Conservation (phyloP, 2,329 filamentous ascomycete species). For the Zarea fungicola region DNA sequence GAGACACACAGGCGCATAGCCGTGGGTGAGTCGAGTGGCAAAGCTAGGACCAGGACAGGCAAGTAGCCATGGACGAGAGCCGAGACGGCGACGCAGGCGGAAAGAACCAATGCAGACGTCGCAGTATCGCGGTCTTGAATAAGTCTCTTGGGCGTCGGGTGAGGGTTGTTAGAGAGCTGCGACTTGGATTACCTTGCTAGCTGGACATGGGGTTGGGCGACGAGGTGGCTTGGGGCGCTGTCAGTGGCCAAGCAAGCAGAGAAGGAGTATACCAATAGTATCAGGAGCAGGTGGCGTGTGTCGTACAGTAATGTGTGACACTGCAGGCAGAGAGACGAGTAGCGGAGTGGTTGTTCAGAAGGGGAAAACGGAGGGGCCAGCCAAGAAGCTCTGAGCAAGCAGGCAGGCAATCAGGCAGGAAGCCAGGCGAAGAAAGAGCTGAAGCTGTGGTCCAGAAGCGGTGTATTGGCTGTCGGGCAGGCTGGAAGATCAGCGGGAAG, state of each 20-base stretch:
- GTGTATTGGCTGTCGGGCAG: constrained; percentile 6
- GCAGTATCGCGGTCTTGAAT: constrained; percentile 7
- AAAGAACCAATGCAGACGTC: constrained; percentile 7
- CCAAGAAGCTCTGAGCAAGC: constrained; percentile 7
- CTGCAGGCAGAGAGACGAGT: constrained; percentile 4
- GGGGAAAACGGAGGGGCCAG: not conserved
- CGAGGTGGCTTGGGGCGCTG: constrained; percentile 11
- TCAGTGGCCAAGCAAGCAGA: constrained; percentile 5
- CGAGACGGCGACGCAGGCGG: constrained; percentile 6
- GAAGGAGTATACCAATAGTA: not conserved
- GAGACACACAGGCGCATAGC: constrained; percentile 14
- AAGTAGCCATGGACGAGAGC: constrained; percentile 12
- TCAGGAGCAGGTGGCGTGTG: not conserved
- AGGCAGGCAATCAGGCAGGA: not conserved
- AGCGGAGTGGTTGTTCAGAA: not conserved
- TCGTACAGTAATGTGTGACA: constrained; percentile 10
- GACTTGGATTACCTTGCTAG: constrained; percentile 3
- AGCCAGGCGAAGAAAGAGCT: not conserved
- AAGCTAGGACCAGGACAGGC: constrained; percentile 12
- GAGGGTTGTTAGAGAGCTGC: not conserved
- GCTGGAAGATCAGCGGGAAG: constrained; percentile 2
- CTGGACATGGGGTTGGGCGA: constrained; percentile 10
- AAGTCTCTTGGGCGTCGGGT: constrained; percentile 3
- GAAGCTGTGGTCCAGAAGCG: constrained; percentile 3
- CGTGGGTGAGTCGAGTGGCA: constrained; percentile 12